These are phyloP conservation scores for Zopfia rhizophila DNA, from an alignment of 2,329 filamentous ascomycete genomes.

Conservation along the genomic window DNA sequence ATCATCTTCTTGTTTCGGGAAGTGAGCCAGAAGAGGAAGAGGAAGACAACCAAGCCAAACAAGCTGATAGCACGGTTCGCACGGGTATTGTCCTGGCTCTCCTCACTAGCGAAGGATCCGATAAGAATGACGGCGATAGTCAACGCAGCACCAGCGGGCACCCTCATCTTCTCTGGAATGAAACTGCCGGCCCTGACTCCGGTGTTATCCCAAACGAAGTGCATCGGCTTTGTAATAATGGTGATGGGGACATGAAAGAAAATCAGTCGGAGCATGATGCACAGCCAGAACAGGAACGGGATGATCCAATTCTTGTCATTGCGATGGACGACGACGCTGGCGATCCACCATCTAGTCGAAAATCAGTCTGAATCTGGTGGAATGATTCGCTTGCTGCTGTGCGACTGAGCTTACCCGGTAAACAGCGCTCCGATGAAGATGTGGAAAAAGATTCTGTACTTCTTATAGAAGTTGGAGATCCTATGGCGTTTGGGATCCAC, in stretches of 20 bases:
- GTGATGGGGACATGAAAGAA: slow-evolving; percentile 77
- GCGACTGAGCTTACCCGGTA: slow-evolving; percentile 58
- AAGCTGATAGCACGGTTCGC: slow-evolving; percentile 83
- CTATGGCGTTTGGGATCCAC: slow-evolving; percentile 46
- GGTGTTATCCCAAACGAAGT: slow-evolving; percentile 73
- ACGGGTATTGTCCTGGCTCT: slow-evolving; percentile 79
- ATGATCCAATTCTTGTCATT: slow-evolving; percentile 82
- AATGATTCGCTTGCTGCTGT: slow-evolving; percentile 11
- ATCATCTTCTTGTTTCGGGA: slow-evolving; percentile 73
- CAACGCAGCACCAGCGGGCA: slow-evolving; percentile 69
- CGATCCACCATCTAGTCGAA: slow-evolving; percentile 75
- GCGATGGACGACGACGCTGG: slow-evolving; percentile 76
- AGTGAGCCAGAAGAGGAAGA: slow-evolving; percentile 73
- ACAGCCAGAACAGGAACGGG: slow-evolving; percentile 83
- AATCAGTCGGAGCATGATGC: slow-evolving; percentile 76
- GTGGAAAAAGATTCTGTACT: slow-evolving; percentile 55
- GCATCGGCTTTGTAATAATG: slow-evolving; percentile 73
- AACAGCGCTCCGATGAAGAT: slow-evolving; percentile 60
- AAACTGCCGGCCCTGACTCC: slow-evolving; percentile 66
- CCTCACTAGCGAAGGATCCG: slow-evolving; percentile 78
- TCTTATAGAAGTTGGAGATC: slow-evolving; percentile 55
- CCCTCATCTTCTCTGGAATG: slow-evolving; percentile 74
- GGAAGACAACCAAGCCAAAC: slow-evolving; percentile 78
- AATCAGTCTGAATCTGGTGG: slow-evolving; percentile 30
- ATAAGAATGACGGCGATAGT: slow-evolving; percentile 79